Evolutionary conservation across 768 basidiomycete species (phyloP), one percentile per base, ranked within the genome.

Genomic region (Trametes cinnabarina): DNA sequence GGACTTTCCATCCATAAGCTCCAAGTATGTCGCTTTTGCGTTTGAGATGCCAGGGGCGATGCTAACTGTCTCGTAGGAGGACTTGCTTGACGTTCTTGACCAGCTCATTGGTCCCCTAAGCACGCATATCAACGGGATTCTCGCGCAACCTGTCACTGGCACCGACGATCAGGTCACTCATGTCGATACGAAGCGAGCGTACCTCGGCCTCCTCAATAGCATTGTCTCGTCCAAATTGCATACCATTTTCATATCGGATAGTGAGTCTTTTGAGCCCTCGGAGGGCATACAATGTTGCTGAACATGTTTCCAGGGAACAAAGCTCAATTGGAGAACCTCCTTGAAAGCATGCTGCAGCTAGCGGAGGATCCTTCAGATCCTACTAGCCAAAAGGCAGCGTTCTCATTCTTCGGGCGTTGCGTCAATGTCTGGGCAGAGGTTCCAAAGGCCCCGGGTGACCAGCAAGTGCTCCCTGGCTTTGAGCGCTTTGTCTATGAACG

Each of bases 401-500:
- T 97, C 64, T 75, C 79, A 3, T 92, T 98, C 76, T 79, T 98
- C 60, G 79, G 79, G 57, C 81, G 82, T 51, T 85, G 84, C 51
- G 81, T 90, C 34, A 74, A 76, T 20, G 76, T 79, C 14, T 94
- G 92, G 88, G 88, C 85, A 35, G 83, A 81, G 55, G 79, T 80
- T 22, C 69, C 73, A 46, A 61, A 52, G 23, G 67, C 74, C 0
- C 65, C 68, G 22, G 73, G 67, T 20, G 60, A 64, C 63, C 52
- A 66, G 60, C 40, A 66, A 56, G 57, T 63, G 11, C 52, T 65
- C 1, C 93, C 94, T 11, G 95, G 96, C 0, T 98, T 97, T 64
- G 94, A 98, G 64, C 82, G 84, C 14, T 95, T 95, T 69, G 82
- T 96, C 28, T 98, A 98, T 66, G 89, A 94, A 60, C 83, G 86